Base-by-base conservation (phyloP, 2,329 filamentous ascomycete genomes). In the Teratosphaeria pseudoeucalypti region DNA sequence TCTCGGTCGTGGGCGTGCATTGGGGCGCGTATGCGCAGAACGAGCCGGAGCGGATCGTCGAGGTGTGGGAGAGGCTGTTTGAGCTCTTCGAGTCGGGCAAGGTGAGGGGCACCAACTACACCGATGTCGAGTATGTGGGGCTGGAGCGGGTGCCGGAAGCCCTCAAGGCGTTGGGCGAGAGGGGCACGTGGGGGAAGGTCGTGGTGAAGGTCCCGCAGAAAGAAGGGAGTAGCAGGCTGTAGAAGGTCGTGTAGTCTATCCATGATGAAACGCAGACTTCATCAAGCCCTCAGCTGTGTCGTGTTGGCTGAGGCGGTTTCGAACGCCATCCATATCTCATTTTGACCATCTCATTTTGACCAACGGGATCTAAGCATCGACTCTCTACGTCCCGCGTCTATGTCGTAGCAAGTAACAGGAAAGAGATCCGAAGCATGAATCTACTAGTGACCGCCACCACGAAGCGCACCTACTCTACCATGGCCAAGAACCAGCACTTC, bases 141-240 rank as follows among this genome's bases (percentile, higher is more conserved):
- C 75, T 97, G 58, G 90, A 95, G 67, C 86, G 80, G 60, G 82
- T 96, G 32, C 87, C 88, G 0, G 83, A 82, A 62, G 92, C 92
- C 0, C 73, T 97, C 68, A 79, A 86, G 67, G 88, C 88, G 2
- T 75, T 97, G 58, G 92, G 90, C 1, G 84, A 84, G 1, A 80
- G 92, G 61, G 89, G 88, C 56, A 96, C 91, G 1, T 97, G 92
- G 92, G 92, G 92, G 0, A 97, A 97, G 80, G 92, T 97, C 0
- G 90, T 96, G 1, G 86, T 96, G 23, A 90, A 90, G 75, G 79
- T 97, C 52, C 85, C 87, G 1, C 88, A 91, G 66, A 80, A 84
- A 53, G 81, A 78, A 6, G 43, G 43, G n/a, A 49, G 77, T 79
- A 63, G 69, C 69, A 72, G 73, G 68, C 59, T 76, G 52, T 74